Percentiles rank a stretch among this genome's conserved stretches.
Conservation (phyloP, 2,329 filamentous ascomycete species). For the Exophiala calicioides region DNA sequence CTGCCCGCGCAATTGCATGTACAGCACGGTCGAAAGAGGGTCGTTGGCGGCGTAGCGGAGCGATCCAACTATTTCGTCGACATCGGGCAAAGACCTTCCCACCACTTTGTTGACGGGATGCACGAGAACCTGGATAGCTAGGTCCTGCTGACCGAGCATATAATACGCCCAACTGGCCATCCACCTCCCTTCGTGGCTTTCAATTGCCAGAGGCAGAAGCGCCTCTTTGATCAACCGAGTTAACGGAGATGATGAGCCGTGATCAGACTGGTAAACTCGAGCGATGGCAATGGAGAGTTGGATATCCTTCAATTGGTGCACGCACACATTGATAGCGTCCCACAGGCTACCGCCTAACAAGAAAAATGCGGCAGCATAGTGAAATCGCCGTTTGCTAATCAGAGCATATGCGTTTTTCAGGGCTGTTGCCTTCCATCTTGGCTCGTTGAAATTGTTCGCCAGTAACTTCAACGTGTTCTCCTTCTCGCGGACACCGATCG, state of each 20-base stretch:
- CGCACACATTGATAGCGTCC: slow-evolving; percentile 82
- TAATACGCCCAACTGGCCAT: slow-evolving; percentile 94
- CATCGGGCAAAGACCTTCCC: slow-evolving; percentile 50
- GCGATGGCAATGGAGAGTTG: slow-evolving; percentile 88
- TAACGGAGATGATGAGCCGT: slow-evolving; percentile 67
- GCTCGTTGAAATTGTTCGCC: slow-evolving; percentile 85
- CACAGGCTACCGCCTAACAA: slow-evolving; percentile 80
- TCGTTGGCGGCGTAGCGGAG: slow-evolving; percentile 87
- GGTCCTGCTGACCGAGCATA: slow-evolving; percentile 79
- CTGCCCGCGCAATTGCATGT: slow-evolving; percentile 79
- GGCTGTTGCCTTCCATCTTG: slow-evolving; percentile 83
- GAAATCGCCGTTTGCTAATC: slow-evolving; percentile 86
- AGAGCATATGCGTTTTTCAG: slow-evolving; percentile 96
- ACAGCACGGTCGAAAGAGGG: slow-evolving; percentile 76
- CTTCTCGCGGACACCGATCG: slow-evolving; percentile 85
- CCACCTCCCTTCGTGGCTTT: slow-evolving; percentile 81
- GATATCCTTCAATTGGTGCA: slow-evolving; percentile 83
- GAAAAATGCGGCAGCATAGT: slow-evolving; percentile 96
- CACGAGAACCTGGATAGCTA: slow-evolving; percentile 80
- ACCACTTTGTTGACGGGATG: slow-evolving; percentile 76
- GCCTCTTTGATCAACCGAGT: slow-evolving; percentile 74
- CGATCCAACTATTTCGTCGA: slow-evolving; percentile 56
- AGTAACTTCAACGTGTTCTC: slow-evolving; percentile 74
- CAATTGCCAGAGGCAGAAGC: slow-evolving; percentile 73
- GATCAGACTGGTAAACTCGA: slow-evolving; percentile 84